phyloP scores from a whole-genome alignment of 1,284 basidiomycete species.

The Abortiporus biennis region DNA sequence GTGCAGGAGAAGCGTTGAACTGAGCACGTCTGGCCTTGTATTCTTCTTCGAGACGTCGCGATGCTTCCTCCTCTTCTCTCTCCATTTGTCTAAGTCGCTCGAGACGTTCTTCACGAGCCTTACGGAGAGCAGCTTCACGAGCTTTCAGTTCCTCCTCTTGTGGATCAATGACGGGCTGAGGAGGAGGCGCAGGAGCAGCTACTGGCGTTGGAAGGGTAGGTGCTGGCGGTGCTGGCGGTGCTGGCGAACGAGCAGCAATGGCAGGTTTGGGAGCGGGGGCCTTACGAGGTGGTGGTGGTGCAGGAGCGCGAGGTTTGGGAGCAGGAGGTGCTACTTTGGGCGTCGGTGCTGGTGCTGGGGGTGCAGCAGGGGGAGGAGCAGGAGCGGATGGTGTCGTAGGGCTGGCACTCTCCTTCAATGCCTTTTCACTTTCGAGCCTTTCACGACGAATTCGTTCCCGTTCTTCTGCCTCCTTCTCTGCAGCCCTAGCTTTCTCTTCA shows the following conservation, averaged over 20 bases:
- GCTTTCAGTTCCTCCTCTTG: conserved; percentile 14
- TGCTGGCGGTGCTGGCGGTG: conserved; percentile 22
- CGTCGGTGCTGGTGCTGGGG: conserved; percentile 21
- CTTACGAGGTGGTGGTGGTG: conserved; percentile 39
- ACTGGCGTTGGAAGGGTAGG: conserved; percentile 7
- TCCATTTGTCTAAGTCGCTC: conserved; percentile 28
- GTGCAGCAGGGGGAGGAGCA: conserved; percentile 22
- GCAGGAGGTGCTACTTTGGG: conserved; percentile 28
- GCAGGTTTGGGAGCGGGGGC: conserved; percentile 29
- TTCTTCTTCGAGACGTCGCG: conserved; percentile 54
- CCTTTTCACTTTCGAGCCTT: conserved; percentile 64
- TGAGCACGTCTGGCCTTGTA: conserved; percentile 40
- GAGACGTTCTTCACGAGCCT: conserved; percentile 14
- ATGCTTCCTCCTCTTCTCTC: conserved; percentile 64
- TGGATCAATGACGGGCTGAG: conserved; percentile 12
- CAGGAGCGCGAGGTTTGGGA: conserved; percentile 29
- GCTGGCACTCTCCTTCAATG: conserved; percentile 44
- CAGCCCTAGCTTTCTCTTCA: conserved; percentile 70
- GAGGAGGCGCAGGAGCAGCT: conserved; percentile 8
- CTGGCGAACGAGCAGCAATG: conserved; percentile 18
- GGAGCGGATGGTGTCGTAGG: conserved; percentile 28
- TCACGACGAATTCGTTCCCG: conserved; percentile 65
- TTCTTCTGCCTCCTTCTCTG: conserved; percentile 75
- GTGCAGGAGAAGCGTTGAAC: conserved; percentile 14
- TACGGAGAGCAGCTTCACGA: conserved; percentile 14